A percentile compares a stretch with the other conserved stretches of the same genome.
phyloP scores from a whole-genome alignment of 176 grass and related monocot genomes.

The Canna indica region DNA sequence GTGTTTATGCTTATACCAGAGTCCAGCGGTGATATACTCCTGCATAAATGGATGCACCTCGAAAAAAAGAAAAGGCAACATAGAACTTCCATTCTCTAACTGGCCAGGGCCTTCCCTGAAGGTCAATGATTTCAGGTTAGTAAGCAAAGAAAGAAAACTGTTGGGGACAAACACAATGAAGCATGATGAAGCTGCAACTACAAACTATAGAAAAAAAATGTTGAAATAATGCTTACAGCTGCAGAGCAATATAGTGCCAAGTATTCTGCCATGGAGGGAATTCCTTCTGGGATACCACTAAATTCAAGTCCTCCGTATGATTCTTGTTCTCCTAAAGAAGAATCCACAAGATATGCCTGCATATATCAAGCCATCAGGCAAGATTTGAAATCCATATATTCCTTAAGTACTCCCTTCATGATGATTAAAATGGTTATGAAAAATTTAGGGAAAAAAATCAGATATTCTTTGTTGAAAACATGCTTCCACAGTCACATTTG shows the following conservation, averaged over 20 bases:
- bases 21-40: slow-evolving; percentile 97
- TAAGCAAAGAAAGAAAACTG: not conserved
- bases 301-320: slow-evolving; percentile 67
- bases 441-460: not conserved
- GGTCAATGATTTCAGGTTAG: slow-evolving; percentile 14
- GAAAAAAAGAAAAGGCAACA: slow-evolving; percentile 81
- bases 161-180: not conserved
- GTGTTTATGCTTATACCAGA: slow-evolving; percentile 38
- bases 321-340: slow-evolving; percentile 10
- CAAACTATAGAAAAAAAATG: not conserved
- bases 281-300: slow-evolving; percentile 63
- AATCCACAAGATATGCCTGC: slow-evolving; percentile 71
- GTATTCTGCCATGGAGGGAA: slow-evolving; percentile 81
- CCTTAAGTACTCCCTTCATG: not conserved
- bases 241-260: slow-evolving; percentile 61
- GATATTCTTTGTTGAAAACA: not conserved
- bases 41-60: slow-evolving; percentile 79
- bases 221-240: slow-evolving; percentile 45
- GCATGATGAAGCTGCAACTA: not conserved
- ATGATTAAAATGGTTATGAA: not conserved
- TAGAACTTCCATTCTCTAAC: slow-evolving; percentile 83
- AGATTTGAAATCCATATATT: not conserved
- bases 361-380: too few species aligned
- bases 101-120: slow-evolving; percentile 74
- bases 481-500: too few species aligned